These are phyloP conservation scores for Botrytis medusae DNA, from an alignment of 2,329 filamentous ascomycete genomes.

Conservation along the genomic window DNA sequence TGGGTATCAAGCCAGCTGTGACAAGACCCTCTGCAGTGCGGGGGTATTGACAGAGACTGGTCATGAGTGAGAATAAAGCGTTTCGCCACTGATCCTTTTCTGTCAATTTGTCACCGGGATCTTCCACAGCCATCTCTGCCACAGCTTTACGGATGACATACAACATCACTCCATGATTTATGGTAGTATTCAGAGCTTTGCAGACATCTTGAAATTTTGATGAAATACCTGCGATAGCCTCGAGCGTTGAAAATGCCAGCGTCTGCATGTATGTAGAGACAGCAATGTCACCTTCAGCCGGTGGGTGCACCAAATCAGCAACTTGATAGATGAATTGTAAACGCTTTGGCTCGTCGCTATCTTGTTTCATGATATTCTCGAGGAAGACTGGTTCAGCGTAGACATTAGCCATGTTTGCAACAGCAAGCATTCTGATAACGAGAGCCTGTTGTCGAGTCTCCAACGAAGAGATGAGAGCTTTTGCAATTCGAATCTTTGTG, in stretches of 20 bases:
- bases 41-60: conserved; percentile 72
- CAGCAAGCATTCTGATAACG: conserved; percentile 77
- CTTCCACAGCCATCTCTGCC: conserved; percentile 69
- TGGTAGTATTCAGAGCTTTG: conserved; percentile 88
- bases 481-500: conserved; percentile 78
- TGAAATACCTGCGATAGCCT: conserved; percentile 82
- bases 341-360: conserved; percentile 83
- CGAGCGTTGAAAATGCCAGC: conserved; percentile 75
- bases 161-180: conserved; percentile 92
- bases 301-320: conserved; percentile 85
- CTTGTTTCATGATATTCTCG: conserved; percentile 81
- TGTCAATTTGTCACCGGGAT: conserved; percentile 60
- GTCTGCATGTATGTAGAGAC: conserved; percentile 79
- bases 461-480: conserved; percentile 67
- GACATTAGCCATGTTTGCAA: conserved; percentile 89
- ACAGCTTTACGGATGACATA: conserved; percentile 92
- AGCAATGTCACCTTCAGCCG: conserved; percentile 63
- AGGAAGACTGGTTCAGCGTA: conserved; percentile 80
- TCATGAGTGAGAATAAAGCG: conserved; percentile 81
- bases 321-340: conserved; percentile 91
- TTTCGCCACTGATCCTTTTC: conserved; percentile 86
- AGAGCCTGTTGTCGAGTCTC: conserved; percentile 73
- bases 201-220: conserved; percentile 78
- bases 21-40: conserved; percentile 82
- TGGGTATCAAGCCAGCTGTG: conserved; percentile 82